Evolutionary conservation across 2,329 filamentous ascomycete species (phyloP).

Genomic region (Emergomyces africanus): DNA sequence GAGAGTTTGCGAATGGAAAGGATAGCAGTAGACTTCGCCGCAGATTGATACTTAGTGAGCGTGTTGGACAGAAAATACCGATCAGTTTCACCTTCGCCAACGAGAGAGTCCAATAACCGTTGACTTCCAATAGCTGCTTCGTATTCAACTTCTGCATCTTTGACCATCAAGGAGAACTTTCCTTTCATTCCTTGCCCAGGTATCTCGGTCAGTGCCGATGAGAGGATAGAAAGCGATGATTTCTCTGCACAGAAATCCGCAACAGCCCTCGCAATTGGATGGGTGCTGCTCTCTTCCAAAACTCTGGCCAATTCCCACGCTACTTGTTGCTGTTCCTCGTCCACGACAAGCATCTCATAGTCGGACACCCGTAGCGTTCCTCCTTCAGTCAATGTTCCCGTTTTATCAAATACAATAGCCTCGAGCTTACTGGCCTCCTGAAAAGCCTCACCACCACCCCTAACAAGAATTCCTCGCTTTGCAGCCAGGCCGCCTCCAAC

Average conservation of each 20-base stretch:
- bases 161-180: slow-evolving; percentile 28
- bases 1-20: slow-evolving; percentile 26
- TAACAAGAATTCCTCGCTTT: slow-evolving; percentile 66
- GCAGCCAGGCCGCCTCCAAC: slow-evolving; percentile 71
- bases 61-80: slow-evolving; percentile 22
- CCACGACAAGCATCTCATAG: slow-evolving; percentile 29
- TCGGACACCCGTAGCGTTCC: slow-evolving; percentile 46
- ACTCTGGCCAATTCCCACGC: slow-evolving; percentile 36
- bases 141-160: slow-evolving; percentile 17
- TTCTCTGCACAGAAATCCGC: slow-evolving; percentile 34
- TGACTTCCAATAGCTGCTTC: slow-evolving; percentile 48
- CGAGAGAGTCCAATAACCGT: slow-evolving; percentile 30
- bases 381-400: slow-evolving; percentile 63
- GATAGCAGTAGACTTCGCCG: slow-evolving; percentile 33
- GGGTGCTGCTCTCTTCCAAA: slow-evolving; percentile 47
- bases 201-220: slow-evolving; percentile 38
- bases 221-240: slow-evolving; percentile 15
- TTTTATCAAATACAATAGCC: slow-evolving; percentile 80
- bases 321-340: slow-evolving; percentile 22
- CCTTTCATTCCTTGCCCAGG: slow-evolving; percentile 47
- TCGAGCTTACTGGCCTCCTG: slow-evolving; percentile 69
- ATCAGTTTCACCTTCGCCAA: slow-evolving; percentile 16
- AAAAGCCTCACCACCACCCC: slow-evolving; percentile 74
- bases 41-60: slow-evolving; percentile 27
- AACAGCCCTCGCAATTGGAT: slow-evolving; percentile 47